Percentiles rank a stretch among this genome's conserved stretches.
Conservation (phyloP, 306 rosid genomes). For the Calophaca sinica region DNA sequence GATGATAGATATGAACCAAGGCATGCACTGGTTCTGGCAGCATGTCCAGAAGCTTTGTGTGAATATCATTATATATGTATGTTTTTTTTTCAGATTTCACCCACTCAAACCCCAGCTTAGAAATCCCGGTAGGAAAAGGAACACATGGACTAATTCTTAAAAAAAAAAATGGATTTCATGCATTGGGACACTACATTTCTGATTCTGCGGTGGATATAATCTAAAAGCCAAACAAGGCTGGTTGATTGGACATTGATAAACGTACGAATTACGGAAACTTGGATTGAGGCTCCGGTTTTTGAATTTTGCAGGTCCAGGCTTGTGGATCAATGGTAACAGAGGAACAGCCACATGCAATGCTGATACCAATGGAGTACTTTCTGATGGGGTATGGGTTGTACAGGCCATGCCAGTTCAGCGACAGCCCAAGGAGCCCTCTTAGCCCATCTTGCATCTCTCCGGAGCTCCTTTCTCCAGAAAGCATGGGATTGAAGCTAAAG, state of each 20-base stretch:
- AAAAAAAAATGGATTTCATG: no score
- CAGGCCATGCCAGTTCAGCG: conserved; percentile 75
- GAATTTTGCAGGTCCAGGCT: conserved; percentile 79
- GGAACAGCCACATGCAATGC: conserved; percentile 99
- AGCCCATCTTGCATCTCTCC: conserved; percentile 96
- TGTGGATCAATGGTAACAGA: conserved; percentile 99
- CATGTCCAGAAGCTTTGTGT: no score
- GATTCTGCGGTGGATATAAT: no score
- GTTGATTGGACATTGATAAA: no score
- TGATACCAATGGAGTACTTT: conserved; percentile 97
- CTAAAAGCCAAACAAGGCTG: no score
- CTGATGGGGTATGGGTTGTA: conserved; percentile 92
- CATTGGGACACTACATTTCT: no score
- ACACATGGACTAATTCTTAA: no score
- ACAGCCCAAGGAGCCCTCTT: conserved; percentile 93
- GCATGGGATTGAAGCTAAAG: conserved; percentile 98
- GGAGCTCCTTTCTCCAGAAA: conserved; percentile 98
- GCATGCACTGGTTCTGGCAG: conserved; percentile 21
- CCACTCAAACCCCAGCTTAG: no score
- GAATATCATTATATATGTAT: no score
- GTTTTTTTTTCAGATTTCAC: no score
- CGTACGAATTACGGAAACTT: no score
- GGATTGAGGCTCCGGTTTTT: neutral
- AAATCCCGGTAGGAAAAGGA: no score
- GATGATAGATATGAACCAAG: neutral